phyloP scores from a whole-genome alignment of 2,329 filamentous ascomycete genomes.

The Corinectria fuckeliana region DNA sequence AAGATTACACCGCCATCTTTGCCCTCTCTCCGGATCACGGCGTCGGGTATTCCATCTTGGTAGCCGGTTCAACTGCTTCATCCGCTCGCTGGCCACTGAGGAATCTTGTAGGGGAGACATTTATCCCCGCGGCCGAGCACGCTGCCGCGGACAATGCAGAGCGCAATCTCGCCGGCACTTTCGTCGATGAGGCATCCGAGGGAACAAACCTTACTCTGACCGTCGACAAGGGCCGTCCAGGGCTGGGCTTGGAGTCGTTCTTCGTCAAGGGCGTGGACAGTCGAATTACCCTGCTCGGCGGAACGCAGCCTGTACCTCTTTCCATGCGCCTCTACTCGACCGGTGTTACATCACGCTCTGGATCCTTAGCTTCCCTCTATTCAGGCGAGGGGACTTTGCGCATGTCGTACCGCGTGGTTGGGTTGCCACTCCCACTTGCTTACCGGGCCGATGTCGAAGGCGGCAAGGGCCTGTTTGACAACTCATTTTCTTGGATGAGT shows the following conservation, averaged over 20 bases:
- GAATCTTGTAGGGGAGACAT: constrained; percentile 20
- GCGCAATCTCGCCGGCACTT: constrained; percentile 25
- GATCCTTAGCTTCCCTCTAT: constrained; percentile 16
- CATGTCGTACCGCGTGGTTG: constrained; percentile 7
- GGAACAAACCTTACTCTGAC: constrained; percentile 28
- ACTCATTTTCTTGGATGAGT: constrained; percentile 12
- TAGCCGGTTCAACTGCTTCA: constrained; percentile 32
- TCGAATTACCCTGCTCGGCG: not conserved
- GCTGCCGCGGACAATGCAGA: constrained; percentile 29
- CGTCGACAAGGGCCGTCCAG: constrained; percentile 22
- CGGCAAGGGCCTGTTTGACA: constrained; percentile 22
- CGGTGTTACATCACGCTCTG: constrained; percentile 15
- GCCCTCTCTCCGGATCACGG: constrained; percentile 42
- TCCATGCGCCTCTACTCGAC: constrained; percentile 18
- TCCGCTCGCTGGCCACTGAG: constrained; percentile 24
- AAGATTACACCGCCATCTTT: constrained; percentile 36
- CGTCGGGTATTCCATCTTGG: constrained; percentile 38
- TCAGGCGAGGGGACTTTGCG: constrained; percentile 16
- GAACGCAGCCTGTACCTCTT: not conserved
- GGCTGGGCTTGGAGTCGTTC: constrained; percentile 10
- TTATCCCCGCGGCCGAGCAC: constrained; percentile 29
- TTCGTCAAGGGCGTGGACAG: constrained; percentile 2
- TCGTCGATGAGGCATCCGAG: not conserved
- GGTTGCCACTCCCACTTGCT: not conserved
- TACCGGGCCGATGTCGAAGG: constrained; percentile 16